A percentile compares a stretch with the other conserved stretches of the same genome.
phyloP scores from a whole-genome alignment of 192 early-diverging fungal species.

The Lobosporangium transversale region DNA sequence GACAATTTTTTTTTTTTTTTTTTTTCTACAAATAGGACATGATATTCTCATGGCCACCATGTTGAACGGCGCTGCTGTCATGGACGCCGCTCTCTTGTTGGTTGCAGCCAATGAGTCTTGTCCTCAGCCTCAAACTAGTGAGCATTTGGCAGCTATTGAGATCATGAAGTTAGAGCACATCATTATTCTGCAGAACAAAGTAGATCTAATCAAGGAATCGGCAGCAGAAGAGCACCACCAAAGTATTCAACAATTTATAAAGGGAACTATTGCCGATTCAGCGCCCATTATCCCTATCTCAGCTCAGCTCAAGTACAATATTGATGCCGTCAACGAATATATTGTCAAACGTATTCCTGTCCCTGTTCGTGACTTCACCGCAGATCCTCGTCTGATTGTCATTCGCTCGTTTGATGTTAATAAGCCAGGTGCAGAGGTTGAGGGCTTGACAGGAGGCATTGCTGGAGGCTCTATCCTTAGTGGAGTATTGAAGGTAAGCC shows the following conservation, averaged over 20 bases:
- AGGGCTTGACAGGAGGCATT: conserved; percentile 95
- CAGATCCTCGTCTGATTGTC: conserved; percentile 93
- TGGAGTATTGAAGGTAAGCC: conserved; percentile 80
- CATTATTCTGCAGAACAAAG: conserved; percentile 98
- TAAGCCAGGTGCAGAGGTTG: conserved; percentile 95
- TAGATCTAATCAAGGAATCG: conserved; percentile 95
- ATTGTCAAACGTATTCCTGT: conserved; percentile 96
- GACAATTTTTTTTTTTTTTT: neutral
- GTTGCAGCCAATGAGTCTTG: conserved; percentile 98
- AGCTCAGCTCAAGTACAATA: conserved; percentile 98
- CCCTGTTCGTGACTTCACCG: conserved; percentile 91
- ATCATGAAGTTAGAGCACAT: conserved; percentile 98
- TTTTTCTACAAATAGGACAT: conserved; percentile 63
- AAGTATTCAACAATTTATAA: conserved; percentile 91
- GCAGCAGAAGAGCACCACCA: conserved; percentile 91
- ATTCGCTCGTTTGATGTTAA: conserved; percentile 99
- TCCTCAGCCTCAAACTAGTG: conserved; percentile 98
- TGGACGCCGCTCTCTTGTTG: conserved; percentile 97
- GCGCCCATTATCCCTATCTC: conserved; percentile 98
- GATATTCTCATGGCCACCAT: conserved; percentile 99
- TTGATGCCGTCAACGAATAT: conserved; percentile 98
- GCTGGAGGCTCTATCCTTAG: conserved; percentile 96
- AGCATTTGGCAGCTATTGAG: conserved; percentile 98
- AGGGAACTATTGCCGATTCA: conserved; percentile 92
- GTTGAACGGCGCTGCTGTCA: conserved; percentile 98